phyloP scores from a whole-genome alignment of 2,329 filamentous ascomycete genomes.

The Pseudocercospora fuligena region DNA sequence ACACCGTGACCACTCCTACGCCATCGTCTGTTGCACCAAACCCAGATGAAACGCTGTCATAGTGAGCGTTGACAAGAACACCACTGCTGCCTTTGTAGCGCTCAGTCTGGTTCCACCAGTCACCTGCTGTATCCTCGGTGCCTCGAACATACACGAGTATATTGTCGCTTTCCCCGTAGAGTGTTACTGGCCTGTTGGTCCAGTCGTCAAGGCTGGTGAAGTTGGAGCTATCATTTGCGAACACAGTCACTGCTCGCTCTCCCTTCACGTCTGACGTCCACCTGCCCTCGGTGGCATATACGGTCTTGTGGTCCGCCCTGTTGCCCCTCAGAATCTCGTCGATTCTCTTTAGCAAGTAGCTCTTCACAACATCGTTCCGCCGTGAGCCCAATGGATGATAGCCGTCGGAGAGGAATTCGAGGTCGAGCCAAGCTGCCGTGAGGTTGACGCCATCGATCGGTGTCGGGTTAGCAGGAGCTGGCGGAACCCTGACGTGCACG shows the following conservation, averaged over 20 bases:
- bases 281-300: conserved; percentile 43
- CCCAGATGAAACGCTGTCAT: conserved; percentile 89
- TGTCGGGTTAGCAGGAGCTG: conserved; percentile 68
- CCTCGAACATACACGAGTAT: conserved; percentile 91
- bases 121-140: conserved; percentile 68
- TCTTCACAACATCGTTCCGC: conserved; percentile 78
- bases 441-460: conserved; percentile 72
- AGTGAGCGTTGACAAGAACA: conserved; percentile 92
- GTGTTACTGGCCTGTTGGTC: conserved; percentile 39
- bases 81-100: conserved; percentile 62
- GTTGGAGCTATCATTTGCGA: conserved; percentile 80
- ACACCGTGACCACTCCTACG: conserved; percentile 80
- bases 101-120: conserved; percentile 68
- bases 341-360: conserved; percentile 75
- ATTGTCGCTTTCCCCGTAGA: conserved; percentile 93
- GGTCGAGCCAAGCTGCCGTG: conserved; percentile 82
- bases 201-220: conserved; percentile 60
- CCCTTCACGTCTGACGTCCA: conserved; percentile 27
- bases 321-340: conserved; percentile 70
- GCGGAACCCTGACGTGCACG: conserved; percentile 72
- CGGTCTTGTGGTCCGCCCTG: conserved; percentile 49
- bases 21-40: conserved; percentile 95
- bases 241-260: conserved; percentile 59
- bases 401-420: conserved; percentile 72
- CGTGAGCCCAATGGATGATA: conserved; percentile 72